A percentile compares a stretch with the other conserved stretches of the same genome.
phyloP scores from a whole-genome alignment of 768 basidiomycete species.

The Suillus subalutaceus region DNA sequence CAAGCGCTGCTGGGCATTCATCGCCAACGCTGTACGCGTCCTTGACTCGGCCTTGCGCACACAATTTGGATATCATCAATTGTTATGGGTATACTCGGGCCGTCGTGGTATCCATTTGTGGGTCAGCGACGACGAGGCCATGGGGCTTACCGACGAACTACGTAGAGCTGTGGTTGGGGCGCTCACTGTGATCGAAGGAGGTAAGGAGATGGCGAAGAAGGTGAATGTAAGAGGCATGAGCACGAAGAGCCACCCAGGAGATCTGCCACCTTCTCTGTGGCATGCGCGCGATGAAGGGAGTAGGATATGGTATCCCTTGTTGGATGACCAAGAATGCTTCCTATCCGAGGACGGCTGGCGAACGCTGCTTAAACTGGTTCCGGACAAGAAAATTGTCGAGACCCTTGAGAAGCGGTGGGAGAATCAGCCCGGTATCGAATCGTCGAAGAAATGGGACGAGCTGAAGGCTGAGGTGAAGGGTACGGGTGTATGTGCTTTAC shows the following conservation, averaged over 20 bases:
- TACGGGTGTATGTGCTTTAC: not conserved
- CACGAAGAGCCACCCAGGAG: conserved; percentile 22
- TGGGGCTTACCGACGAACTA: conserved; percentile 91
- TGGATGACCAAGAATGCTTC: conserved; percentile 88
- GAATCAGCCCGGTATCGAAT: conserved; percentile 51
- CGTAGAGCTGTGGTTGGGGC: conserved; percentile 85
- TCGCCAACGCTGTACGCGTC: conserved; percentile 88
- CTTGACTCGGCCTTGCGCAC: conserved; percentile 78
- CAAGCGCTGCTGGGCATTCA: conserved; percentile 92
- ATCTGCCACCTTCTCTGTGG: conserved; percentile 77
- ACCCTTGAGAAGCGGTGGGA: conserved; percentile 64
- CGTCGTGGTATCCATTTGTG: conserved; percentile 98
- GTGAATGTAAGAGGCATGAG: conserved; percentile 65
- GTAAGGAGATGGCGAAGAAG: conserved; percentile 80
- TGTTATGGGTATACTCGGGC: conserved; percentile 98
- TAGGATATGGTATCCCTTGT: conserved; percentile 59
- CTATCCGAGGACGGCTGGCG: conserved; percentile 69
- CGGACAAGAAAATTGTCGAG: conserved; percentile 55
- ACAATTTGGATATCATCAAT: conserved; percentile 87
- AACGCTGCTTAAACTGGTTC: conserved; percentile 72
- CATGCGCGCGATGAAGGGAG: conserved; percentile 53
- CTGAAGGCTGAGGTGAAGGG: conserved; percentile 41
- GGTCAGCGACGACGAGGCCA: conserved; percentile 89
- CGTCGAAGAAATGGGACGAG: conserved; percentile 76
- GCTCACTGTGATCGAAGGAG: conserved; percentile 80